Evolutionary conservation across 441 rosid species (phyloP), one percentile per base, ranked within the genome.

Genomic region (Populus hybrid): DNA sequence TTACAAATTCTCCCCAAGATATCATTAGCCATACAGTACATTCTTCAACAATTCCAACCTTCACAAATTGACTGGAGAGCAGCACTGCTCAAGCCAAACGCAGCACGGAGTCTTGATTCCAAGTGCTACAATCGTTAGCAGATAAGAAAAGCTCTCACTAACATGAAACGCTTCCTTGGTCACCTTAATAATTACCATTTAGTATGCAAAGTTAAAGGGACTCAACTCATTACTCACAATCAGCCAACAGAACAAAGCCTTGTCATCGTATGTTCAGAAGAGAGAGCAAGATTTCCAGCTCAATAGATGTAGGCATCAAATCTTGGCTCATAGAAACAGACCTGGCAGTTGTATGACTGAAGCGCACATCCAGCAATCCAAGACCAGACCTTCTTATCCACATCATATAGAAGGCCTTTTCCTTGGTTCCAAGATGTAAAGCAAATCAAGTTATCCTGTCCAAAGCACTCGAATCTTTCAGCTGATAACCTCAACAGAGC

Each of bases 361-460:
- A 95, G 94, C 68, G 98, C 96, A 83, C 99, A 92, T 24, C 98
- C 96, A 5, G 92, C 92, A 78, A 95, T 94, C 97, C 98, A 94
- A 72, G 98, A 93, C 99, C 97, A 94, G 63, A 71, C 83, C 89
- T 88, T 94, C 87, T 90, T 94, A 82, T 93, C 97, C 75, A 93
- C 92, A 82, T 94, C 93, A 74, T 89, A 94, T 18, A 94, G 79
- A 75, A 94, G 97, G 68, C 97, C 88, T 76, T 90, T 94, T 66
- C 98, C 94, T 81, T 91, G 98, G 84, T 94, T 94, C 97, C 98
- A 91, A 29, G 96, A 94, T 38, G 98, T 94, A 82, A 94, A 94
- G 77, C 97, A 93, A 40, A 94, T 94, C 83, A 93, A 87, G 73
- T 93, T 94, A 78, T 94, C 98, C 87, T 94, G 97, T 70, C 98